Conservation (phyloP, 305 asterid genomes). For the Lippia alba region DNA sequence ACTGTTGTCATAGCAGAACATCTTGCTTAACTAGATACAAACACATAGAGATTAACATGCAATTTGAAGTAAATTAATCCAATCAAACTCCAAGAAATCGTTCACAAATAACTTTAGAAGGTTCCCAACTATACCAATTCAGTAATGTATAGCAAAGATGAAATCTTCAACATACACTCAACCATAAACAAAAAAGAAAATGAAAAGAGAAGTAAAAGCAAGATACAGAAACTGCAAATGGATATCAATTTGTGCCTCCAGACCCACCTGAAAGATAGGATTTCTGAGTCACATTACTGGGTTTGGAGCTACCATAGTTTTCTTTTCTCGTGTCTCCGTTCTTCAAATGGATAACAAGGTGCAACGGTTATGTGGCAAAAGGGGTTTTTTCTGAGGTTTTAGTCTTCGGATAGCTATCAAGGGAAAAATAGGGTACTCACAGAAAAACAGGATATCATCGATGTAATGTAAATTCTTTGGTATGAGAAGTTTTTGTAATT, state of each 20-base stretch:
- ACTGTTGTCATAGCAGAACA: background rate
- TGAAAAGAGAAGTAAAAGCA: background rate
- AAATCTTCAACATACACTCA: background rate
- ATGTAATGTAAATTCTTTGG: too few relatives aligned
- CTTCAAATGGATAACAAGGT: conserved; percentile 26
- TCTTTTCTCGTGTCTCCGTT: background rate
- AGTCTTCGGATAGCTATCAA: background rate
- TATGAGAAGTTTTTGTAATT: too few relatives aligned
- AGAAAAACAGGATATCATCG: too few relatives aligned
- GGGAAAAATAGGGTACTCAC: too few relatives aligned
- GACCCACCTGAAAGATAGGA: conserved; percentile 33
- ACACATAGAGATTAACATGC: background rate
- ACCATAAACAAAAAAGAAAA: background rate
- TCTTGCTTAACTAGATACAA: conserved; percentile 17
- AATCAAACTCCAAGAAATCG: conserved; percentile 23
- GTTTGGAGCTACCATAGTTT: conserved; percentile 41
- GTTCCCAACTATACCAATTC: conserved; percentile 9
- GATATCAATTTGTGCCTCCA: conserved; percentile 32
- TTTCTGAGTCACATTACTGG: conserved; percentile 37
- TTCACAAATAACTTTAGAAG: background rate
- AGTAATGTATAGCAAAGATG: conserved; percentile 5
- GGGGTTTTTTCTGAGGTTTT: conserved; percentile 35
- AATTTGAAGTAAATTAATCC: background rate
- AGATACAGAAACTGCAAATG: conserved; percentile 2
- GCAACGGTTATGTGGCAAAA: background rate